Conservation (phyloP, 306 rosid genomes). For the Prunus dulcis region DNA sequence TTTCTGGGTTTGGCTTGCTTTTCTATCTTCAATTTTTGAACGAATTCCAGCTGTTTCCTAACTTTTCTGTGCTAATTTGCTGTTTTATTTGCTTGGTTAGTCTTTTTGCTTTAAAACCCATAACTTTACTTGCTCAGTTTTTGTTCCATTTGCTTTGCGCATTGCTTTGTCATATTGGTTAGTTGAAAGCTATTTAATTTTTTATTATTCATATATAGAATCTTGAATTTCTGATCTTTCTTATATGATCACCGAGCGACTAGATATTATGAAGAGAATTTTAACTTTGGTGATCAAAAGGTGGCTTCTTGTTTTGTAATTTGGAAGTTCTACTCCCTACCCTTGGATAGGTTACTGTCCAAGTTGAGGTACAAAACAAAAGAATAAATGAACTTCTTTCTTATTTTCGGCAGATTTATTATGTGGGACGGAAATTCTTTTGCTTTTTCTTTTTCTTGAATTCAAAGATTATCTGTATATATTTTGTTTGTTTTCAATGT, state of each 20-base stretch:
- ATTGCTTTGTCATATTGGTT: slow-evolving; percentile 14
- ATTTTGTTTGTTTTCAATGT: not conserved
- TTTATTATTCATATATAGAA: not conserved
- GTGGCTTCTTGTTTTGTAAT: not conserved
- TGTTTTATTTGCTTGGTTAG: slow-evolving; percentile 5
- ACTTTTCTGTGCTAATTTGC: not conserved
- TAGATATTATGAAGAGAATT: not conserved
- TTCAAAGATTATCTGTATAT: not conserved
- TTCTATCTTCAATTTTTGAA: not conserved
- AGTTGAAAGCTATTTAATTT: not conserved
- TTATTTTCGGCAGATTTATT: not conserved
- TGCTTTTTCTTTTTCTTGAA: not conserved
- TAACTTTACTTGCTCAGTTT: not conserved
- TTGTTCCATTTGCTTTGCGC: slow-evolving; percentile 8
- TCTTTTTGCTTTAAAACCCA: slow-evolving; percentile 4
- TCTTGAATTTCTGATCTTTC: not conserved
- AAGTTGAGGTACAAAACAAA: not conserved
- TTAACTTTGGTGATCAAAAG: not conserved
- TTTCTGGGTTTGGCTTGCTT: slow-evolving; percentile 3
- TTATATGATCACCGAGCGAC: not conserved
- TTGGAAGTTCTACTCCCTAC: not conserved
- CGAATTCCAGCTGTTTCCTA: not conserved
- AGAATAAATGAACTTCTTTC: not conserved
- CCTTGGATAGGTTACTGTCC: not conserved
- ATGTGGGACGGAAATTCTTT: not conserved